These are phyloP conservation scores for Chamaecrista fasciculata DNA, from an alignment of 306 rosid species.

Conservation along the genomic window DNA sequence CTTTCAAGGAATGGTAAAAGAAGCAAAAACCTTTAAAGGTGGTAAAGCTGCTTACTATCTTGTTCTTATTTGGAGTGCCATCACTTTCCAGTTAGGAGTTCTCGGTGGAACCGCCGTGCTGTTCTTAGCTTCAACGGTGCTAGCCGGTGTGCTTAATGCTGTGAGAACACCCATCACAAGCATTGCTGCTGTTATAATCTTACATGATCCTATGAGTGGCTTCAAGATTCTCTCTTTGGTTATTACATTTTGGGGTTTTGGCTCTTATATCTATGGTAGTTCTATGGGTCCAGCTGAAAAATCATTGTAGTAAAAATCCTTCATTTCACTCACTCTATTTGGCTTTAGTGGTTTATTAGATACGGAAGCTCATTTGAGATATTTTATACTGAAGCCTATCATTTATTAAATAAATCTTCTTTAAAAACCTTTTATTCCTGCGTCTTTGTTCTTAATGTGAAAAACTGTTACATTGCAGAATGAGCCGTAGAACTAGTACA, in stretches of 20 bases:
- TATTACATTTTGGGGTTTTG: constrained; percentile 56
- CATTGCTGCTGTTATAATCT: constrained; percentile 80
- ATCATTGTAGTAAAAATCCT: not conserved
- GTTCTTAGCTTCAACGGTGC: constrained; percentile 82
- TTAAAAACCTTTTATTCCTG: no score
- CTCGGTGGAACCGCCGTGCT: constrained; percentile 76
- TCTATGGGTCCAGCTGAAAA: constrained; percentile 35
- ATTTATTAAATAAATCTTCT: no score
- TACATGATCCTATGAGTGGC: constrained; percentile 80
- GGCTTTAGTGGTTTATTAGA: no score
- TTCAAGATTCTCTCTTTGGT: constrained; percentile 59
- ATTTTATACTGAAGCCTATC: no score
- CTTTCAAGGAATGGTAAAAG: constrained; percentile 62
- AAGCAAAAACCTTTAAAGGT: constrained; percentile 61
- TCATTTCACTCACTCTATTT: no score
- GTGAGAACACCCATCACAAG: constrained; percentile 82
- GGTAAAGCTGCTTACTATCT: constrained; percentile 61
- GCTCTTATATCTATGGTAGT: constrained; percentile 66
- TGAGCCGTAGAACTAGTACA: no score
- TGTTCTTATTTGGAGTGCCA: constrained; percentile 70
- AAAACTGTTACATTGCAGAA: no score
- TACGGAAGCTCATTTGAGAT: no score
- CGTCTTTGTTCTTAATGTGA: no score
- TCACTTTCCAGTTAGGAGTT: constrained; percentile 83
- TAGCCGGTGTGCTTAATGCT: constrained; percentile 93